phyloP scores from a whole-genome alignment of 129 eudicot genomes.

The Chrysanthemum seticuspe region DNA sequence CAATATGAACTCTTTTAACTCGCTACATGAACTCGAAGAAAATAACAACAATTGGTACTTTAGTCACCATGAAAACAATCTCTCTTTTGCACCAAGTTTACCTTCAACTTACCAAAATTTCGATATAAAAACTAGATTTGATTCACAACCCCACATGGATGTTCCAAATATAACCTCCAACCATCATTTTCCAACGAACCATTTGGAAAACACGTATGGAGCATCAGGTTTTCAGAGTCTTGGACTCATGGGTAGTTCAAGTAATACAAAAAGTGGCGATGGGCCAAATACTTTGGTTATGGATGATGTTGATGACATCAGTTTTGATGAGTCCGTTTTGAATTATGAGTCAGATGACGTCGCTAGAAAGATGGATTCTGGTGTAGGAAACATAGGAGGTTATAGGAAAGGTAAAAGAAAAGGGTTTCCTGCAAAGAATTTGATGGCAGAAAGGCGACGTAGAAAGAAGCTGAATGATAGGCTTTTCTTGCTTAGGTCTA shows the following conservation, averaged over 20 bases:
- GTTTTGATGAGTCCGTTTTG: slow-evolving; percentile 55
- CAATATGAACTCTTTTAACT: slow-evolving; percentile 41
- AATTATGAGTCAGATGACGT: slow-evolving; percentile 66
- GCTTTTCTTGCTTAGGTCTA: slow-evolving; percentile 74
- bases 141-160: slow-evolving; percentile 42
- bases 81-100: slow-evolving; percentile 17
- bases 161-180: slow-evolving; percentile 34
- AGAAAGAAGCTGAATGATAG: slow-evolving; percentile 85
- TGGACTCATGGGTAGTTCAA: slow-evolving; percentile 59
- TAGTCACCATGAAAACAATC: slow-evolving; percentile 24
- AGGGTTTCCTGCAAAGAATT: slow-evolving; percentile 81
- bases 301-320: slow-evolving; percentile 45
- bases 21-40: slow-evolving; percentile 52
- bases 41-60: slow-evolving; percentile 27
- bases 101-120: slow-evolving; percentile 33
- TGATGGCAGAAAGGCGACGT: slow-evolving; percentile 83
- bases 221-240: slow-evolving; percentile 41
- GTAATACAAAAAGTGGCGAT: slow-evolving; percentile 12
- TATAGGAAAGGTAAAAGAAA: slow-evolving; percentile 40
- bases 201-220: slow-evolving; percentile 36
- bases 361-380: slow-evolving; percentile 11
- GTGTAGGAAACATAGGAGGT: slow-evolving; percentile 14
- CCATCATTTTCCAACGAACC: slow-evolving; percentile 37
- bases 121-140: slow-evolving; percentile 40
- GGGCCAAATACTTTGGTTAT: slow-evolving; percentile 32